These are phyloP conservation scores for Akanthomyces lecanii DNA, from an alignment of 2,329 filamentous ascomycete species.

Conservation along the genomic window DNA sequence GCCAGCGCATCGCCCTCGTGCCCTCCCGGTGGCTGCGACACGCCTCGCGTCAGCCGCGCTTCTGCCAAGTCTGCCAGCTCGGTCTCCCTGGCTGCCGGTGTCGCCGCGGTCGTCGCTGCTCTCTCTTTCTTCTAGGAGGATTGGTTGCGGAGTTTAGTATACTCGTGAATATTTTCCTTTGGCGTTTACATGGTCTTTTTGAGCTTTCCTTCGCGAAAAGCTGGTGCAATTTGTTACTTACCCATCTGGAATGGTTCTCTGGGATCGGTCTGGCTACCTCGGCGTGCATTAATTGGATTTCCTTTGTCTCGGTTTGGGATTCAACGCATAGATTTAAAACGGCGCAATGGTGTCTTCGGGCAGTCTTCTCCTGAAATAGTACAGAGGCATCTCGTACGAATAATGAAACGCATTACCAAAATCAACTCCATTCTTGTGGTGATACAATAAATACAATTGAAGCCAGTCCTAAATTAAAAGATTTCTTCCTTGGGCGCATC, in stretches of 20 bases:
- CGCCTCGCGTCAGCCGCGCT: background rate
- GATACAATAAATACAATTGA: background rate
- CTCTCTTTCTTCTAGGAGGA: background rate
- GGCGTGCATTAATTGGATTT: constrained; percentile 1
- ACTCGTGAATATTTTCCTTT: background rate
- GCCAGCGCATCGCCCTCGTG: background rate
- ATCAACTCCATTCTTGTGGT: background rate
- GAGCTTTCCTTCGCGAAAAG: background rate
- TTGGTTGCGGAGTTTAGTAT: background rate
- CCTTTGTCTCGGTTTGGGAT: background rate
- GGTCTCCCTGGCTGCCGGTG: background rate
- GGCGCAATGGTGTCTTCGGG: constrained; percentile 2
- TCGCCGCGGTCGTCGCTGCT: constrained; percentile 1
- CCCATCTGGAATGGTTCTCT: background rate
- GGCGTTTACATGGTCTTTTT: background rate
- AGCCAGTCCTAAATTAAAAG: background rate
- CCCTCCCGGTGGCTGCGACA: constrained; percentile 7
- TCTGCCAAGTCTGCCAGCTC: background rate
- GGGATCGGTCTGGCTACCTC: background rate
- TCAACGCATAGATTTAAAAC: background rate
- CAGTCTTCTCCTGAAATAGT: background rate
- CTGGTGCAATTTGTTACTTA: background rate
- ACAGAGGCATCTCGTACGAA: background rate
- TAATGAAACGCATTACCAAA: background rate
- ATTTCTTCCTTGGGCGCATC: constrained; percentile 50